Percentiles rank a stretch among this genome's conserved stretches.
These are phyloP conservation scores for Cladorrhinum sp. DNA, from an alignment of 2,329 filamentous ascomycete genomes.

Conservation along the genomic window DNA sequence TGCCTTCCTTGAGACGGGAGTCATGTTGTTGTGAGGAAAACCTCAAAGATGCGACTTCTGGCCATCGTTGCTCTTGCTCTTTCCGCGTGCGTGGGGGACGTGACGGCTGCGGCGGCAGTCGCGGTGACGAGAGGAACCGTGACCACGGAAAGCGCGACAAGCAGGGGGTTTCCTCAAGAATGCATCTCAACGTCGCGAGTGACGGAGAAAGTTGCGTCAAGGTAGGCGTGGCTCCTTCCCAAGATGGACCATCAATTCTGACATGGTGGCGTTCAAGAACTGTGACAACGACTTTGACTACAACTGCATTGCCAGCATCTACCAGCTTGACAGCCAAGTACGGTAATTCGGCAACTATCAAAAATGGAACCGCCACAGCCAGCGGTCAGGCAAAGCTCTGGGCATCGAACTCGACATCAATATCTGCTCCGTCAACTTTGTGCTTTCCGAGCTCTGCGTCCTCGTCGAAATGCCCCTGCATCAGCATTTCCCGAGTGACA, in stretches of 20 bases:
- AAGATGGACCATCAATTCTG: not conserved
- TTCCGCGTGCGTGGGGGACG: not conserved
- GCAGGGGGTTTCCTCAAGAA: not conserved
- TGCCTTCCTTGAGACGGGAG: not conserved
- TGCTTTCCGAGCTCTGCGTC: slow-evolving; percentile 19
- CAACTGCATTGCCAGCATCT: not conserved
- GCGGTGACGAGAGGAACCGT: too few relatives aligned
- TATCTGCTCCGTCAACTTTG: not conserved
- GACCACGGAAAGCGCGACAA: not conserved
- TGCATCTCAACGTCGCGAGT: slow-evolving; percentile 3
- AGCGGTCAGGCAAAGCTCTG: not conserved
- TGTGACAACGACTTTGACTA: not conserved
- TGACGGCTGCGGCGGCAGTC: not conserved
- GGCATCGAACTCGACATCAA: not conserved
- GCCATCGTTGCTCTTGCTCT: not conserved
- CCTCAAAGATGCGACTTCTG: not conserved
- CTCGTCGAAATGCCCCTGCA: slow-evolving; percentile 24
- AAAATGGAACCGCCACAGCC: not conserved
- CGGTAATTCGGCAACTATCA: not conserved
- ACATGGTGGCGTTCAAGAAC: not conserved
- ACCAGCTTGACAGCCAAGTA: not conserved
- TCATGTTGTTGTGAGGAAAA: not conserved
- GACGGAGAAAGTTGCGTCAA: not conserved
- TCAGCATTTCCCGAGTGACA: slow-evolving; percentile 17
- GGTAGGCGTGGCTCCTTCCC: not conserved